A percentile compares a stretch with the other conserved stretches of the same genome.
Evolutionary conservation across 164 flowering plant species (phyloP).

Genomic region (grape (Vitis vinifera)): DNA sequence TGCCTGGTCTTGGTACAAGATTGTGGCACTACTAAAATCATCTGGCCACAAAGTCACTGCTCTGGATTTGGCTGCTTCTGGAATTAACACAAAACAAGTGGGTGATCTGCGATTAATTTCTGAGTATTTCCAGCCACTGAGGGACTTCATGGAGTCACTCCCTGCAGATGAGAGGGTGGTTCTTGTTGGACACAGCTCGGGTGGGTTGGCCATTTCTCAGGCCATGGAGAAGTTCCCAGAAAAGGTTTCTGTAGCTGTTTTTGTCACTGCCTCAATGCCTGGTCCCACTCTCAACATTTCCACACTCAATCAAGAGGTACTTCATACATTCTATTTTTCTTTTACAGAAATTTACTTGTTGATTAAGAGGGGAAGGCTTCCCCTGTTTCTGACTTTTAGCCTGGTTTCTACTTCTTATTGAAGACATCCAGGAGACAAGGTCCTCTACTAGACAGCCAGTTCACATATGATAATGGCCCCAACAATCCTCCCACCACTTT

Average conservation of each 20-base stretch:
- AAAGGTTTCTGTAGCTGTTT: slow-evolving; percentile 30
- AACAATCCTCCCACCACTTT: slow-evolving; percentile 28
- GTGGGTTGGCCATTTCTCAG: slow-evolving; percentile 25
- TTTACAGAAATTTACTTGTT: too few species aligned
- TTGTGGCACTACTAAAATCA: slow-evolving; percentile 19
- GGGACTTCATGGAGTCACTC: slow-evolving; percentile 20
- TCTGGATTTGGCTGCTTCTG: slow-evolving; percentile 33
- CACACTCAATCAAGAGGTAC: slow-evolving; percentile 18
- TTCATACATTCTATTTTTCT: not conserved
- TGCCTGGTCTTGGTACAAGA: slow-evolving; percentile 35
- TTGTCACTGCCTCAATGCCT: slow-evolving; percentile 33
- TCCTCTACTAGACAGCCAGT: slow-evolving; percentile 9
- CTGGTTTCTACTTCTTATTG: not conserved
- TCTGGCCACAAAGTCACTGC: slow-evolving; percentile 34
- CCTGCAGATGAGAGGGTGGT: slow-evolving; percentile 17
- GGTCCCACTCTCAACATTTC: slow-evolving; percentile 24
- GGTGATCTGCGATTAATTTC: slow-evolving; percentile 10
- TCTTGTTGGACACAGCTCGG: slow-evolving; percentile 31
- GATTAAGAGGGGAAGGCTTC: not conserved
- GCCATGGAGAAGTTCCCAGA: slow-evolving; percentile 31
- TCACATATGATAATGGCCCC: slow-evolving; percentile 23
- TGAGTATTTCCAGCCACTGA: slow-evolving; percentile 21
- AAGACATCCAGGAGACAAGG: slow-evolving; percentile 10
- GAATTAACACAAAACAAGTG: slow-evolving; percentile 14
- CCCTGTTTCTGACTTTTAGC: too few species aligned